Conservation (phyloP, 176 grass and related monocot genomes). For the Carex parvula region DNA sequence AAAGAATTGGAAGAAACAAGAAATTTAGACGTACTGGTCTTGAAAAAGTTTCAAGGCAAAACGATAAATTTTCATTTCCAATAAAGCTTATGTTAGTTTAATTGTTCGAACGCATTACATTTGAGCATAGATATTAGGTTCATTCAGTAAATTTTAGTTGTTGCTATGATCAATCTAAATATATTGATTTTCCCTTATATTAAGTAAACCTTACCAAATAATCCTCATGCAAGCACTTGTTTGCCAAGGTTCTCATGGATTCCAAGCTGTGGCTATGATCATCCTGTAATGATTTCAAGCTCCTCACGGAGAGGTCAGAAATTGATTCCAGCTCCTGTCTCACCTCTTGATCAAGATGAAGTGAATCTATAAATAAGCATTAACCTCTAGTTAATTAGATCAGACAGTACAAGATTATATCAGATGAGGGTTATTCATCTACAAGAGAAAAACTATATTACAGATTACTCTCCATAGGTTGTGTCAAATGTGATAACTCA, state of each 20-base stretch:
- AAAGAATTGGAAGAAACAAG: not conserved
- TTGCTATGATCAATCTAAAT: not conserved
- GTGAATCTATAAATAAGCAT: conserved; percentile 42
- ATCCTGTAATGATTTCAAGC: conserved; percentile 43
- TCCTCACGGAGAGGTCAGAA: conserved; percentile 19
- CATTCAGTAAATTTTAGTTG: not conserved
- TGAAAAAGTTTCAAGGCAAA: not conserved
- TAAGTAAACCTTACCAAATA: conserved; percentile 47
- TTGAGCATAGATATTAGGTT: not conserved
- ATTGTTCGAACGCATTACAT: not conserved
- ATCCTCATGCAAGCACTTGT: conserved; percentile 49
- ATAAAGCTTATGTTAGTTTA: not conserved
- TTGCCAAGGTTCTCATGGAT: conserved; percentile 37
- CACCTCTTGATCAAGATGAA: conserved; percentile 38
- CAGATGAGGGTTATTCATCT: not conserved
- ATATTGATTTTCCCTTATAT: not conserved
- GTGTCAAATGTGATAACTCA: not conserved
- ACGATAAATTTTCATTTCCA: not conserved
- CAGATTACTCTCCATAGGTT: not conserved
- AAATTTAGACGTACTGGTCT: not conserved
- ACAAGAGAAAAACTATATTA: not conserved
- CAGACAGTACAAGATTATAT: not conserved
- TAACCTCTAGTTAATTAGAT: conserved; percentile 23
- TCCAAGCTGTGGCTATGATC: conserved; percentile 36
- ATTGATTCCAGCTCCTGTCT: conserved; percentile 27